Conservation (phyloP, 2,329 filamentous ascomycete genomes). For the Fusarium tupiense region DNA sequence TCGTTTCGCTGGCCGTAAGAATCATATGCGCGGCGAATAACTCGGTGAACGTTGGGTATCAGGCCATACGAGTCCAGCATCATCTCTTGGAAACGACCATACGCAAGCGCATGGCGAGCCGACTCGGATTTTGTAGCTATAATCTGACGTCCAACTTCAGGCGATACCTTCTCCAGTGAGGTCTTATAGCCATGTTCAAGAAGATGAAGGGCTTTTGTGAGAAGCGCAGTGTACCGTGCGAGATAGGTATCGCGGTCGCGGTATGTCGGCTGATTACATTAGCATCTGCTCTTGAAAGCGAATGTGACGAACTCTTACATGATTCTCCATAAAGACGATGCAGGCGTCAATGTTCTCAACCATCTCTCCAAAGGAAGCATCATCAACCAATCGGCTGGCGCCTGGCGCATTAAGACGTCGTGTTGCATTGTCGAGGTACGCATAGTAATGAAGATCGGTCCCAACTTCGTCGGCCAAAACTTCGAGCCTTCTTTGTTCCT, state of each 20-base stretch:
- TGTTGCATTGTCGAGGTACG: constrained; percentile 91
- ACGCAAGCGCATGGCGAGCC: constrained; percentile 67
- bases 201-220: constrained; percentile 73
- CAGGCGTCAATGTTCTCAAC: constrained; percentile 88
- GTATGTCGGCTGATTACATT: constrained; percentile 72
- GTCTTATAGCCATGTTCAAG: constrained; percentile 67
- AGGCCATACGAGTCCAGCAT: constrained; percentile 65
- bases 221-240: constrained; percentile 84
- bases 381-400: constrained; percentile 84
- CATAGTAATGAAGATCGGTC: constrained; percentile 92
- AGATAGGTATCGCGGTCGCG: constrained; percentile 89
- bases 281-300: neutral
- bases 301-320: constrained; percentile 64
- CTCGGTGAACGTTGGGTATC: constrained; percentile 64
- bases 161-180: constrained; percentile 62
- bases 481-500: constrained; percentile 82
- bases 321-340: constrained; percentile 88
- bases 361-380: constrained; percentile 87
- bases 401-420: constrained; percentile 91
- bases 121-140: constrained; percentile 66
- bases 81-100: constrained; percentile 68
- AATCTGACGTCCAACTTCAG: constrained; percentile 65
- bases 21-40: constrained; percentile 63
- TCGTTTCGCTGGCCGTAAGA: constrained; percentile 58
- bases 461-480: constrained; percentile 85